phyloP scores from a whole-genome alignment of 129 eudicot genomes.

The Ambrosia trifida region DNA sequence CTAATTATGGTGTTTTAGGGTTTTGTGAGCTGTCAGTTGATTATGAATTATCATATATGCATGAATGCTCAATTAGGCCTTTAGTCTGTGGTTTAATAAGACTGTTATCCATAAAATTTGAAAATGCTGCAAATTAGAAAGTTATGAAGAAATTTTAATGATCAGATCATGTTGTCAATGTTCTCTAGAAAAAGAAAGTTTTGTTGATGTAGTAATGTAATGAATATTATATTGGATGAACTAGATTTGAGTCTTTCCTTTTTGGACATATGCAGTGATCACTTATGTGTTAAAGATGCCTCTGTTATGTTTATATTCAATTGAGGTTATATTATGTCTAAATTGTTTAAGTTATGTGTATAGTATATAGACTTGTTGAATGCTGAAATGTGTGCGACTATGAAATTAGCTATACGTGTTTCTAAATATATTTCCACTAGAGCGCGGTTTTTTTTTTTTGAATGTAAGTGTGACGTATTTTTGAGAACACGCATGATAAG shows the following conservation, averaged over 20 bases:
- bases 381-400: not conserved
- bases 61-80: not conserved
- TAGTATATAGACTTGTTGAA: too few species aligned
- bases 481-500: not conserved
- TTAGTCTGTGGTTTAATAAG: not conserved
- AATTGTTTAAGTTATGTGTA: not conserved
- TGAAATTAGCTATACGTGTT: not conserved
- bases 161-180: not conserved
- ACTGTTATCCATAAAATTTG: not conserved
- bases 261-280: slow-evolving; percentile 10
- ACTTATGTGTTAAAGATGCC: not conserved
- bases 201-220: slow-evolving; percentile 11
- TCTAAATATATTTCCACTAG: not conserved
- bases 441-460: not conserved
- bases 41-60: too few species aligned
- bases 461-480: not conserved
- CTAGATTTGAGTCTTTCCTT: slow-evolving; percentile 17
- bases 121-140: not conserved
- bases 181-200: not conserved
- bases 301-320: slow-evolving; percentile 2
- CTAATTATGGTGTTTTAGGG: slow-evolving; percentile 1
- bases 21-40: not conserved
- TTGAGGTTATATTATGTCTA: slow-evolving; percentile 8
- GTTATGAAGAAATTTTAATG: slow-evolving; percentile 4
- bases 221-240: not conserved